Base-by-base conservation (phyloP, 768 basidiomycete genomes). In the Rossbeevera mucosa region DNA sequence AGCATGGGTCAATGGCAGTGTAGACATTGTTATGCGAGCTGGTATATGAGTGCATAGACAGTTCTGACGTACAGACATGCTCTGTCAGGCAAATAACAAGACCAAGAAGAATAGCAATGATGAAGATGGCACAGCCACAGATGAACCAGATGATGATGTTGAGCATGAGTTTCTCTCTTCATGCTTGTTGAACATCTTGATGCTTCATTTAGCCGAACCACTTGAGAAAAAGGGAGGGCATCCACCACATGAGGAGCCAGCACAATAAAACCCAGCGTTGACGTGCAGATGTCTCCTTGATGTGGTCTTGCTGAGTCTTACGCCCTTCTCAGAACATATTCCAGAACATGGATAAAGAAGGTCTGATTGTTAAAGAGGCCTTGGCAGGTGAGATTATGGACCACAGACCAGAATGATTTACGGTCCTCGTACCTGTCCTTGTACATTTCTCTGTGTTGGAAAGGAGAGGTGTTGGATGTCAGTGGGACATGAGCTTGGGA, bases 301-400 rank as follows among this genome's bases (percentile, higher is more conserved):
- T 64, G 85, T 81, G 13, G 86, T 90, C 74, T n/a, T n/a, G n/a
- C 90, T 2, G 94, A 96, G 64, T 89, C 88, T 0, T 97, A 96
- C 60, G 94, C 92, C 94, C 94, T 0, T 92, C 89, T 0, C 74
- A 90, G 31, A 94, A 94, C 61, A 96, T 94, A 93, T 94, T 95
- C 79, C 85, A 88, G 59, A 83, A 82, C 57, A 77, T 81, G 3
- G 86, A 91, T 59, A 86, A 82, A 64, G 80, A 83, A 55, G 83
- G 77, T 21, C 59, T 86, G 41, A 72, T 79, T 44, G 88, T 89
- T 59, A 92, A 93, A 74, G 90, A 94, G 59, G 80, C 83, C 11
- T 72, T 94, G 1, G 82, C 91, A 1, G 88, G 88, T 1, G 91
- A 93, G 63, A 82, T 91, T 12, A 80, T 85, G 65, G 92, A 95